Percentiles rank a stretch among this genome's conserved stretches.
phyloP scores from a whole-genome alignment of 169 alveolate species.

The Ichthyophthirius multifiliis region DNA sequence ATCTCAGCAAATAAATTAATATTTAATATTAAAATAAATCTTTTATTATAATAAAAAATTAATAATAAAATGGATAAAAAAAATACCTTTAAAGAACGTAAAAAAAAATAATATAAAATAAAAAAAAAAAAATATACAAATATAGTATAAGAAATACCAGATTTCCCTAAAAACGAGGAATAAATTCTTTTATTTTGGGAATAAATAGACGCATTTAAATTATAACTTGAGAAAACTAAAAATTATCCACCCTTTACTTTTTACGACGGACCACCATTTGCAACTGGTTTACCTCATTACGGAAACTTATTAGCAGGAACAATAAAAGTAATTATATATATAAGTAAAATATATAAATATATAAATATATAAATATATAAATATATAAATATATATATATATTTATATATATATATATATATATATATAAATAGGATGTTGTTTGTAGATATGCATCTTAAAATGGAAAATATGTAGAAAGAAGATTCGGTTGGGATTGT shows the following conservation, averaged over 20 bases:
- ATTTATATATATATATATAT: too few species aligned
- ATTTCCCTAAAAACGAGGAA: conserved; percentile 80
- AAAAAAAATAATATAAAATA: too few species aligned
- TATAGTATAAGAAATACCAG: conserved; percentile 63
- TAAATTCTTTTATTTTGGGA: conserved; percentile 78
- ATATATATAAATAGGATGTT: conserved; percentile 87
- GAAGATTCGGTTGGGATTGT: conserved; percentile 99
- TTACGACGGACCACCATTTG: conserved; percentile 99
- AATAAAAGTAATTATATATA: conserved; percentile 78
- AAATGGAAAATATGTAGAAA: conserved; percentile 94
- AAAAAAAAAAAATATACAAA: too few species aligned
- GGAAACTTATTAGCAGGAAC: conserved; percentile 99
- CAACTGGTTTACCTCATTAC: conserved; percentile 99
- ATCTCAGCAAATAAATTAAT: too few species aligned
- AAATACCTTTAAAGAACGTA: too few species aligned
- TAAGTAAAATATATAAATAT: too few species aligned
- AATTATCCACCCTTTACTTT: conserved; percentile 92
- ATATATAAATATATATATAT: too few species aligned
- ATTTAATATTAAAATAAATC: too few species aligned
- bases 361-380: too few species aligned
- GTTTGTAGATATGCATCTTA: conserved; percentile 98
- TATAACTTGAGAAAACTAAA: conserved; percentile 61
- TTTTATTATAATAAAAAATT: too few species aligned
- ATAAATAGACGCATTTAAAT: conserved; percentile 76
- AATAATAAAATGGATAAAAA: too few species aligned